A percentile compares a stretch with the other conserved stretches of the same genome.
These are phyloP conservation scores for Balamuthia mandrillaris DNA, from an alignment of 208 protist genomes.

Conservation along the genomic window DNA sequence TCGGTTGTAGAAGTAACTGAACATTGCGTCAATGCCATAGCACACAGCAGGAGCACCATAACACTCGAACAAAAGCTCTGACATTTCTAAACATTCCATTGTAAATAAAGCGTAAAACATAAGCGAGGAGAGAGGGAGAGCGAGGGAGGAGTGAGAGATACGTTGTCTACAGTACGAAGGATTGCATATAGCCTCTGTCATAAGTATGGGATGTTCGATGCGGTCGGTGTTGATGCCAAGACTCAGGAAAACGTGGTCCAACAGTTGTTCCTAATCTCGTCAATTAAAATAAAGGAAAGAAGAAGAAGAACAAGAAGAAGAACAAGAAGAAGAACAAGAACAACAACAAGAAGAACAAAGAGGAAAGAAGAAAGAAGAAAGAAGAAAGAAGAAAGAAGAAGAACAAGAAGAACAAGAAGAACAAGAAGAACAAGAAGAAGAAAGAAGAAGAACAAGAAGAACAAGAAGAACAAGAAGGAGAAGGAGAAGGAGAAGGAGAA, in stretches of 20 bases:
- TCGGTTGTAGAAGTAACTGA: slow-evolving; percentile 33
- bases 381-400: background rate
- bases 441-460: background rate
- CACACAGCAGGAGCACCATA: slow-evolving; percentile 4
- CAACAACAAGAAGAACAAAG: background rate
- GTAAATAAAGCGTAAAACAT: background rate
- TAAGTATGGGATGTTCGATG: background rate
- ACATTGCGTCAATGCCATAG: slow-evolving; percentile 21
- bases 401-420: background rate
- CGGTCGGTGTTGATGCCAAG: background rate
- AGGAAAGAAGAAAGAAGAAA: background rate
- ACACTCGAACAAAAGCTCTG: slow-evolving; percentile 27
- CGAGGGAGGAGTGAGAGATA: background rate
- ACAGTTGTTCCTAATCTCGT: background rate
- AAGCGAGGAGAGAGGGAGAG: background rate
- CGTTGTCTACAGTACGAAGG: slow-evolving; percentile 2
- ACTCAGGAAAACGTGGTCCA: slow-evolving; percentile 6
- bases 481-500: background rate
- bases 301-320: background rate
- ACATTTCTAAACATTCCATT: background rate
- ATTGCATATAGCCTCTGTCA: slow-evolving; percentile 30
- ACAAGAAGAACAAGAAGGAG: background rate
- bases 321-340: background rate
- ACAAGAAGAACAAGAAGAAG: background rate
- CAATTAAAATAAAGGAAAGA: background rate